Conservation (phyloP, 1,284 basidiomycete species). For the Leccinum pachyderme region DNA sequence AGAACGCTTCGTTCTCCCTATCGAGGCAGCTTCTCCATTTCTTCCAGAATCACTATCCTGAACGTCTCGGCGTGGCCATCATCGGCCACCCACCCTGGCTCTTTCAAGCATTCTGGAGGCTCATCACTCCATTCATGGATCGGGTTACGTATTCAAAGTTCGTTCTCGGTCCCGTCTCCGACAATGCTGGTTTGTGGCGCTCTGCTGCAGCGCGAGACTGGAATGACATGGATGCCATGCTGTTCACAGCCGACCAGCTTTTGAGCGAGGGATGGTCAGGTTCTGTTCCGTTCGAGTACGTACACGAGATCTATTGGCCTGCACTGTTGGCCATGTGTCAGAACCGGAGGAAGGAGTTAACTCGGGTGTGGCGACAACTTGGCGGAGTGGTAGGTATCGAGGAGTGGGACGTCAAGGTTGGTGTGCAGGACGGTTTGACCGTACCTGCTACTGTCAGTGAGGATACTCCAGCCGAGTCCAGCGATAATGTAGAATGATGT, state of each 20-base stretch:
- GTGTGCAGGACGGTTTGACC: conserved; percentile 17
- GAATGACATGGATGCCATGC: conserved; percentile 42
- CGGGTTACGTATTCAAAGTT: conserved; percentile 70
- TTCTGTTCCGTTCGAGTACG: conserved; percentile 58
- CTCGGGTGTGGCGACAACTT: conserved; percentile 59
- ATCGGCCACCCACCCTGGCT: conserved; percentile 64
- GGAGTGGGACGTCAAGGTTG: conserved; percentile 58
- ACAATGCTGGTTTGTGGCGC: conserved; percentile 23
- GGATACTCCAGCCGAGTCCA: conserved; percentile 7
- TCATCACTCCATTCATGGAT: conserved; percentile 80
- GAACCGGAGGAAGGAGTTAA: conserved; percentile 47
- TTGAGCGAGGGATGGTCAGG: conserved; percentile 66
- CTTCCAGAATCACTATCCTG: not conserved
- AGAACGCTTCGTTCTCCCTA: not conserved
- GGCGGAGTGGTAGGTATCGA: conserved; percentile 66
- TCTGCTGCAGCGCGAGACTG: conserved; percentile 20
- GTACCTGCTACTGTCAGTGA: not conserved
- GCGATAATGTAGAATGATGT: conserved; percentile 12
- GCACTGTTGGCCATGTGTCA: conserved; percentile 58
- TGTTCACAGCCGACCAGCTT: conserved; percentile 57
- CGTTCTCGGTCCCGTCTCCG: conserved; percentile 59
- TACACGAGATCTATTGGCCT: conserved; percentile 75
- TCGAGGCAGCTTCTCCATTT: not conserved
- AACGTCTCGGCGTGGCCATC: not conserved
- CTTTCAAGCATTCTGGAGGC: conserved; percentile 78